These are phyloP conservation scores for Hyphopichia fennica DNA, from an alignment of 1,139 yeast species.

Conservation along the genomic window DNA sequence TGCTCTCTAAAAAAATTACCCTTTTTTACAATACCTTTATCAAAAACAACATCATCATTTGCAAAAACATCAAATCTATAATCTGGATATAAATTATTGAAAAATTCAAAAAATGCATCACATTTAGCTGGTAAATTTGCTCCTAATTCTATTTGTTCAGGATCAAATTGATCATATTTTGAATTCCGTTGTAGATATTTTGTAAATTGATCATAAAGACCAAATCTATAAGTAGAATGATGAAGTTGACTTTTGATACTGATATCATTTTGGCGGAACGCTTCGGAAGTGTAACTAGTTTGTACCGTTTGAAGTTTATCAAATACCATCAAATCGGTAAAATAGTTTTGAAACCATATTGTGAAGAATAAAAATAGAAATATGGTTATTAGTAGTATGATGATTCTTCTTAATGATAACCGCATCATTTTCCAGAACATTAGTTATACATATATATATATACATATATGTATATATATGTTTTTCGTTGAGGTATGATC, in stretches of 20 bases:
- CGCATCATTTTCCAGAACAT: too few relatives aligned
- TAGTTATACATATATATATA: too few relatives aligned
- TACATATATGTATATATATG: too few relatives aligned
- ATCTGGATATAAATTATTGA: conserved; percentile 19
- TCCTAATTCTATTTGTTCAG: not conserved
- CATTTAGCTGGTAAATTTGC: conserved; percentile 26
- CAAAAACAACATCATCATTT: conserved; percentile 17
- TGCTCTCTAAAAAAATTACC: conserved; percentile 15
- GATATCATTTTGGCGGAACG: conserved; percentile 12
- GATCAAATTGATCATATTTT: not conserved
- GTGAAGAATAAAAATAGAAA: not conserved
- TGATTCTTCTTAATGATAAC: not conserved
- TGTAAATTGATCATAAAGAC: not conserved
- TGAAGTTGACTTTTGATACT: conserved; percentile 23
- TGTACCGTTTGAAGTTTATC: not conserved
- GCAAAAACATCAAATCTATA: conserved; percentile 21
- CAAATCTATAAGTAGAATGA: conserved; percentile 29
- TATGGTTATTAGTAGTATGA: not conserved
- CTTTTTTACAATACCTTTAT: conserved; percentile 30
- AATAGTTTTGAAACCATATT: not conserved
- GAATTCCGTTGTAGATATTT: not conserved
- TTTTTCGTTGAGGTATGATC: too few relatives aligned
- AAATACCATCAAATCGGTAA: not conserved
- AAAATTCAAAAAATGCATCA: conserved; percentile 25
- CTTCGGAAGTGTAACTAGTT: not conserved